These are phyloP conservation scores for Suillus fuscotomentosus DNA, from an alignment of 768 basidiomycete species.

Conservation along the genomic window DNA sequence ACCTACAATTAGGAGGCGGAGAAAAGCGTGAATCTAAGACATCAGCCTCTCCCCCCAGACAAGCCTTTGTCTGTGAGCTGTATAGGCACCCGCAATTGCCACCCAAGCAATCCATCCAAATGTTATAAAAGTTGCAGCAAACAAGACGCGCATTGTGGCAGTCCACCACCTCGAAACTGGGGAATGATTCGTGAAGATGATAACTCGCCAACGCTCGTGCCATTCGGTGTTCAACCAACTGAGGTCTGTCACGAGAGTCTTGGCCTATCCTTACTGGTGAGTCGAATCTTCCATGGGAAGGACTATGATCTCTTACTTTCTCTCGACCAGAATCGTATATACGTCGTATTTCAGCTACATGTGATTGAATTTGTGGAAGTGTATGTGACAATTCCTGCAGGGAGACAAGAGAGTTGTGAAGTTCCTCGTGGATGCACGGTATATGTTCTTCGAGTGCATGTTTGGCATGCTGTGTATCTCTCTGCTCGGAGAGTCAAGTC, in stretches of 20 bases:
- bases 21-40: conserved; percentile 40
- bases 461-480: conserved; percentile 57
- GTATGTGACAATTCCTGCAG: conserved; percentile 55
- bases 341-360: conserved; percentile 59
- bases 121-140: conserved; percentile 53
- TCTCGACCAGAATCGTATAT: conserved; percentile 71
- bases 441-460: conserved; percentile 57
- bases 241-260: conserved; percentile 59
- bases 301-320: conserved; percentile 43
- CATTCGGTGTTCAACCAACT: conserved; percentile 79
- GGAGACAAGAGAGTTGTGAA: conserved; percentile 58
- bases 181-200: conserved; percentile 69
- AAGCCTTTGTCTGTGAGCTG: conserved; percentile 71
- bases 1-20: background rate
- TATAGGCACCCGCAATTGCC: conserved; percentile 62
- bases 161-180: conserved; percentile 78
- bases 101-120: conserved; percentile 63
- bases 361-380: conserved; percentile 60
- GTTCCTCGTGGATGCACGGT: conserved; percentile 58
- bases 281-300: conserved; percentile 4
- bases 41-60: conserved; percentile 81
- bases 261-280: conserved; percentile 45
- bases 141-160: conserved; percentile 56
- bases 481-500: conserved; percentile 32
- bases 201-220: conserved; percentile 70